Evolutionary conservation across 495 filamentous ascomycete genomes (phyloP).

Genomic region (Trichoderma asperelloides): DNA sequence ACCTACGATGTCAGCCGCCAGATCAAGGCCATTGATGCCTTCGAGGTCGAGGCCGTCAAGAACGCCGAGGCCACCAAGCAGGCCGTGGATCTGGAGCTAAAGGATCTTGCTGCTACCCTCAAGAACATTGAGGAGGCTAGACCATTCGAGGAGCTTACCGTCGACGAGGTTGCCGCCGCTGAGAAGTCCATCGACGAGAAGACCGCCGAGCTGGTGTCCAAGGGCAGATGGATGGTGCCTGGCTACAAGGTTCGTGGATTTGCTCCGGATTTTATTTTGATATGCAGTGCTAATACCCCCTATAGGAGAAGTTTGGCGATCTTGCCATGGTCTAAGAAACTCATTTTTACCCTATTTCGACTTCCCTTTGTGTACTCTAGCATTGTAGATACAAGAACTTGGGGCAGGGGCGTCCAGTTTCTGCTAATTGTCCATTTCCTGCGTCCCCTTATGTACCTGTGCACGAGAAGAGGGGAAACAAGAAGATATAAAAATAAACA

Average conservation of each 20-base stretch:
- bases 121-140: conserved; percentile 94
- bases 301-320: conserved; percentile 96
- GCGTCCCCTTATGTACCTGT: conserved; percentile 1
- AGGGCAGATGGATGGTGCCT: conserved; percentile 93
- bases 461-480: neutral
- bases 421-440: neutral
- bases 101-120: conserved; percentile 84
- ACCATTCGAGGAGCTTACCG: conserved; percentile 95
- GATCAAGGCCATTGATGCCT: conserved; percentile 94
- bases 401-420: conserved; percentile 6
- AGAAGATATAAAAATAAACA: neutral
- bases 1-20: conserved; percentile 86
- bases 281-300: conserved; percentile 8
- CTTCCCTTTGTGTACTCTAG: conserved; percentile 50
- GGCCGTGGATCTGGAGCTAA: conserved; percentile 86
- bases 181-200: conserved; percentile 94
- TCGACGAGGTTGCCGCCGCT: conserved; percentile 92
- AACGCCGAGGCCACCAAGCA: conserved; percentile 93
- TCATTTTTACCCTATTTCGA: conserved; percentile 13
- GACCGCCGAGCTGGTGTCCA: conserved; percentile 82
- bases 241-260: conserved; percentile 82
- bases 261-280: neutral
- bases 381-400: conserved; percentile 43
- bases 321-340: conserved; percentile 73
- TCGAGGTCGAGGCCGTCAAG: conserved; percentile 94